phyloP scores from a whole-genome alignment of 148 eudicot species.

The Spergularia bocconei region DNA sequence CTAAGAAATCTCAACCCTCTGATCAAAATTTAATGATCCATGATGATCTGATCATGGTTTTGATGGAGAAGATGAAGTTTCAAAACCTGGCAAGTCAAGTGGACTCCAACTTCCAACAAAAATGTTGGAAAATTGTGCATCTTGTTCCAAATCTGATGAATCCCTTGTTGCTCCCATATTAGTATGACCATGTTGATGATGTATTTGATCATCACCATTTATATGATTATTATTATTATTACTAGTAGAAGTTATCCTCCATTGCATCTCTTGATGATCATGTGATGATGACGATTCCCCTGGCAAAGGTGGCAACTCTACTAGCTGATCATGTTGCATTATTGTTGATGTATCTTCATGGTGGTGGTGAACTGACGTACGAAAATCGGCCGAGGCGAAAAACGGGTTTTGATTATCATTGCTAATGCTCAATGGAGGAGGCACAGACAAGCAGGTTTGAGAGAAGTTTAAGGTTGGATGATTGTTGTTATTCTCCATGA shows the following conservation, averaged over 20 bases:
- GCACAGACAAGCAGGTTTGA: constrained; percentile 12
- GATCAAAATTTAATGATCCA: neutral
- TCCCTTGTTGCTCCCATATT: constrained; percentile 9
- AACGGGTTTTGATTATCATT: neutral
- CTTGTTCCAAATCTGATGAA: constrained; percentile 17
- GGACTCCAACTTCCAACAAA: constrained; percentile 30
- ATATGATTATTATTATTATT: constrained; percentile 9
- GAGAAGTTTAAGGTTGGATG: constrained; percentile 9
- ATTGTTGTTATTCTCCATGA: neutral
- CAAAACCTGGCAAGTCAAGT: constrained; percentile 31
- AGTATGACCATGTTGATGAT: neutral
- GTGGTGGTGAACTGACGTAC: constrained; percentile 4
- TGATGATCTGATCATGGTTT: constrained; percentile 14
- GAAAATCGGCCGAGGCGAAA: constrained; percentile 10
- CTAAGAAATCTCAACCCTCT: neutral
- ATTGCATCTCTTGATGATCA: constrained; percentile 6
- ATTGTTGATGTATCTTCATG: constrained; percentile 3
- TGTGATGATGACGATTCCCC: constrained; percentile 12
- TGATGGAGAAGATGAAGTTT: constrained; percentile 25
- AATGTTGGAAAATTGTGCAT: constrained; percentile 24
- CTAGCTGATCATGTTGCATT: constrained; percentile 3
- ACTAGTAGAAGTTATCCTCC: constrained; percentile 17
- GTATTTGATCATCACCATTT: neutral
- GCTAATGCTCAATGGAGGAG: constrained; percentile 14
- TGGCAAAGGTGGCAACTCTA: constrained; percentile 21